Base-by-base conservation (phyloP, 306 rosid genomes). In the Prunus salicina region DNA sequence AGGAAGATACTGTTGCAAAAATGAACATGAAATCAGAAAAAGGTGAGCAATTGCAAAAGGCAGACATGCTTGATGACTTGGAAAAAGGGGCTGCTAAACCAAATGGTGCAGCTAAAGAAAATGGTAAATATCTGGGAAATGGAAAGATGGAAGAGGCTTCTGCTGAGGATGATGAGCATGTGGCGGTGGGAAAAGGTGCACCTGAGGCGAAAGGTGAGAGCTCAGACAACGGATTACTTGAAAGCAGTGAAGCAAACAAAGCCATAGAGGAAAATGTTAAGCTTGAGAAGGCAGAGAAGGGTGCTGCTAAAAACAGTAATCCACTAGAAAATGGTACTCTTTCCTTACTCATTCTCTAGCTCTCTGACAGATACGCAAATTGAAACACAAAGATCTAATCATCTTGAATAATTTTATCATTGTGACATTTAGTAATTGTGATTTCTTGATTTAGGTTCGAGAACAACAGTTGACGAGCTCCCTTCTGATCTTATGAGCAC, bases 1-100 rank as follows among this genome's bases (percentile, higher is more conserved):
- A 95, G 85, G 99, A 95, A 83, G 96, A 89, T 28, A 90, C 98
- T 41, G 71, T 89, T 50, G 82, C 81, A 9, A 84, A 72, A 15
- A 66, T 84, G 56, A 77, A 78, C 28, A 56, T 3, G 6, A 81
- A 65, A 69, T 82, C 83, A 63, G 86, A 72, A 8, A 82, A 88
- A 76, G 45, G 45, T 77, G 80, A 82, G 30, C 51, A 70, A 2
- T 50, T 52, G 27, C 67, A 60, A 60, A 45, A 25, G 56, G 10
- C 58, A 11, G 66, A 78, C 56, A 64, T 69, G 81, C 76, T 84
- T 62, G 85, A 78, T 77, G 89, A 89, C 72, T 46, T 84, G 6
- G 97, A 86, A 75, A 88, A 81, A 34, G 92, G 88, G 62, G 76
- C 60, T n/a, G 41, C 84, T 34, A 76, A 76, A 73, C 83, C 69